A percentile compares a stretch with the other conserved stretches of the same genome.
Conservation (phyloP, 192 early-diverging fungal genomes). For the Linnemannia zychae region DNA sequence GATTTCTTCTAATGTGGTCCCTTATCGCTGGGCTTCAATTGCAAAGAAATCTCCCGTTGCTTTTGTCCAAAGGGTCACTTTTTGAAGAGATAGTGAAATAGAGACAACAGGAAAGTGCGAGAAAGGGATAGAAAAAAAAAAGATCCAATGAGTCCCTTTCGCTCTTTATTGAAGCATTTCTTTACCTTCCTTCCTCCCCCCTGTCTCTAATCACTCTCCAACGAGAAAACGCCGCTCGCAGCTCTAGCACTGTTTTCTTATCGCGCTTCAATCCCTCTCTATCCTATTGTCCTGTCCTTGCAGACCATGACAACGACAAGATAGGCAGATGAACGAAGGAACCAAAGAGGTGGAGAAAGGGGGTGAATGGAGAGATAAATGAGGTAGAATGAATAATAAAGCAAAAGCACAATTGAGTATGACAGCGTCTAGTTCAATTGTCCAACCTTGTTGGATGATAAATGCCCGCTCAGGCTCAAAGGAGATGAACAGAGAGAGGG, state of each 20-base stretch:
- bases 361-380: background rate
- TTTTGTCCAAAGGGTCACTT: background rate
- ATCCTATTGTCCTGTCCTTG: background rate
- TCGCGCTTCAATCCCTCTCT: background rate
- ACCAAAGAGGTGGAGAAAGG: background rate
- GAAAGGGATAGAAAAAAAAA: too few relatives aligned
- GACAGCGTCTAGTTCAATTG: background rate
- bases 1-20: background rate
- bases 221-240: background rate
- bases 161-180: background rate
- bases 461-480: background rate
- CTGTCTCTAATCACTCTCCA: background rate
- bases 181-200: background rate
- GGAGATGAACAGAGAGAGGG: background rate
- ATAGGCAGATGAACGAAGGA: background rate
- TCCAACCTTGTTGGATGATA: background rate
- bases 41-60: background rate
- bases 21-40: background rate
- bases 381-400: background rate
- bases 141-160: background rate
- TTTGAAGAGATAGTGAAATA: background rate
- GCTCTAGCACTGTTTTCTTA: background rate
- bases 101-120: background rate
- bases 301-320: background rate
- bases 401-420: background rate